These are phyloP conservation scores for Tuber microsphaerosporum DNA, from an alignment of 495 filamentous ascomycete species.

Conservation along the genomic window DNA sequence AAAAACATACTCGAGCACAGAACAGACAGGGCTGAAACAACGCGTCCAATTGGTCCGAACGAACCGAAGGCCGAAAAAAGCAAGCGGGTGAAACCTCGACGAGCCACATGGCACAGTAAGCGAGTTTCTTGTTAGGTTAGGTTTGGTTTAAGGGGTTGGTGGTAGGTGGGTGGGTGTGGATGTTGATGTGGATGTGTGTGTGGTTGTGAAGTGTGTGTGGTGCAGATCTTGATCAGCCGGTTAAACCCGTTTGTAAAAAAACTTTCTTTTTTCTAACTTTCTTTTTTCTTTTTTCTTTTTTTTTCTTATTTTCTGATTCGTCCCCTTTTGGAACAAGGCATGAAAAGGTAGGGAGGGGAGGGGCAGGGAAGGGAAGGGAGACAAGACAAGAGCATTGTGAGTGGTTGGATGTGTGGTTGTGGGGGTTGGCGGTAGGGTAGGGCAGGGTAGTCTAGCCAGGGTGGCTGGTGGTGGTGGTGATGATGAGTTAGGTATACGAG, in stretches of 20 bases:
- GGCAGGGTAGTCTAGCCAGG: too few relatives aligned
- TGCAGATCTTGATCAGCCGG: slow-evolving; percentile 5
- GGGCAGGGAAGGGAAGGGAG: background rate
- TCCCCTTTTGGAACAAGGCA: background rate
- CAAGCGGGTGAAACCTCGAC: background rate
- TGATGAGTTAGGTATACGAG: too few relatives aligned
- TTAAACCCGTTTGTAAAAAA: background rate
- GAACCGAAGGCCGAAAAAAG: slow-evolving; percentile 1
- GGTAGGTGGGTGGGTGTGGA: background rate
- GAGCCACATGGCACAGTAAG: slow-evolving; percentile 6
- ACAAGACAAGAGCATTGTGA: background rate
- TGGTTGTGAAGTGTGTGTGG: background rate
- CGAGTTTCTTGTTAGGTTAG: background rate
- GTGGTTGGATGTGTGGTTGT: background rate
- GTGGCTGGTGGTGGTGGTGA: background rate
- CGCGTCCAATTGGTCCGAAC: background rate
- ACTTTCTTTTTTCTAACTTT: background rate
- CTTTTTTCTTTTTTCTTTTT: background rate
- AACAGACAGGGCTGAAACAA: background rate
- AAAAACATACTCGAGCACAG: background rate
- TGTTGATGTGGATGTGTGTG: too few relatives aligned
- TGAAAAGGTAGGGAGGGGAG: background rate
- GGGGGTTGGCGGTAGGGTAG: background rate
- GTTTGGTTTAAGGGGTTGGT: background rate
- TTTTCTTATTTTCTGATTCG: background rate